Evolutionary conservation across 305 asterid genomes (phyloP).

Genomic region (Fraxinus sp.): DNA sequence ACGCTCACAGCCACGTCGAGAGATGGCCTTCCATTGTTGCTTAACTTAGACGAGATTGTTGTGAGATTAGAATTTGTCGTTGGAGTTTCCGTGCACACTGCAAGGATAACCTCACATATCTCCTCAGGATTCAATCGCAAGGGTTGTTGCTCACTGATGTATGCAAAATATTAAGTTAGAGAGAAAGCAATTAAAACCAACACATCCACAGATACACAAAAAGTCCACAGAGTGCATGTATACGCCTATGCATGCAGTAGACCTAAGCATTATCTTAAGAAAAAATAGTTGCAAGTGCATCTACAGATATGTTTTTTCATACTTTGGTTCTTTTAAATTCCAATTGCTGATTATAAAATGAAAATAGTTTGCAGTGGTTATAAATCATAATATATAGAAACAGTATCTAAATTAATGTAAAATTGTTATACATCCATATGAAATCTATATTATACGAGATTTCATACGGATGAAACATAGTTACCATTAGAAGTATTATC

Average conservation of each 20-base stretch:
- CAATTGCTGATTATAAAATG: not conserved
- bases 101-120: slow-evolving; percentile 94
- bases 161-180: slow-evolving; percentile 35
- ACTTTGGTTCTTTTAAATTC: not conserved
- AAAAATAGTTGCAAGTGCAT: not conserved
- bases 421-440: not conserved
- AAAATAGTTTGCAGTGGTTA: not conserved
- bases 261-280: not conserved
- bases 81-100: slow-evolving; percentile 87
- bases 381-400: not conserved
- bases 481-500: not conserved
- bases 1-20: slow-evolving; percentile 99
- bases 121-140: slow-evolving; percentile 85
- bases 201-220: slow-evolving; percentile 13
- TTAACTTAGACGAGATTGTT: slow-evolving; percentile 81
- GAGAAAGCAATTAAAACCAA: slow-evolving; percentile 22
- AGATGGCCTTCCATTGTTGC: slow-evolving; percentile 84
- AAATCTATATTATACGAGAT: not conserved
- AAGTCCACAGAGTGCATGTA: slow-evolving; percentile 13
- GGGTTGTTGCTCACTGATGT: slow-evolving; percentile 92
- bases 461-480: not conserved
- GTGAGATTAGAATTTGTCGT: slow-evolving; percentile 56
- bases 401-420: not conserved
- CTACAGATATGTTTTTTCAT: not conserved
- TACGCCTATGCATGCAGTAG: not conserved